Conservation (phyloP, 192 early-diverging fungal species). For the Martensiomyces pterosporus region DNA sequence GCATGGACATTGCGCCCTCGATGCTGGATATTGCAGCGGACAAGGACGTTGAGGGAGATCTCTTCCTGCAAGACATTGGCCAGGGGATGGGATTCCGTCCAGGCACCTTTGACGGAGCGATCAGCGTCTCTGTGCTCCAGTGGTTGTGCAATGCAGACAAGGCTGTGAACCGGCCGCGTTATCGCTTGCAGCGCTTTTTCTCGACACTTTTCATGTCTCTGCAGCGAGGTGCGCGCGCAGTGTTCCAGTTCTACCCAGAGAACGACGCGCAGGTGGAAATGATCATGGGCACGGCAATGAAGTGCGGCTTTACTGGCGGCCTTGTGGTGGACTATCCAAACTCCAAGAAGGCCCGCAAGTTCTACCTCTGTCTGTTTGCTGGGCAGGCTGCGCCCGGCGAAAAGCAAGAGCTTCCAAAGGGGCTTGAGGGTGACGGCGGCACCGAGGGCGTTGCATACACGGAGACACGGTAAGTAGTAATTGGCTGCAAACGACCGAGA, state of each 20-base stretch:
- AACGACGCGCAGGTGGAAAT: slow-evolving; percentile 92
- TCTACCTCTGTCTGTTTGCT: slow-evolving; percentile 93
- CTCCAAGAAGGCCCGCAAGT: slow-evolving; percentile 95
- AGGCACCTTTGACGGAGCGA: slow-evolving; percentile 94
- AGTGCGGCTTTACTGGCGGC: slow-evolving; percentile 94
- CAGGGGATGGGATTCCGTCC: slow-evolving; percentile 91
- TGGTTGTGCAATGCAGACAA: slow-evolving; percentile 99
- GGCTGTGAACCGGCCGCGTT: slow-evolving; percentile 75
- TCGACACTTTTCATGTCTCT: slow-evolving; percentile 87
- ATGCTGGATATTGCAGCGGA: slow-evolving; percentile 96
- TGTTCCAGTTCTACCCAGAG: slow-evolving; percentile 99
- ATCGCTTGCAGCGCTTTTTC: slow-evolving; percentile 86
- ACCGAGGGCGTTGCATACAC: slow-evolving; percentile 28
- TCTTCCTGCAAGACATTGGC: slow-evolving; percentile 94
- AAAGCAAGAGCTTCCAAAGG: slow-evolving; percentile 40
- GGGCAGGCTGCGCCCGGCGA: slow-evolving; percentile 58
- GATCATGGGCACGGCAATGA: slow-evolving; percentile 82
- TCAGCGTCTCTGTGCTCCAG: slow-evolving; percentile 93
- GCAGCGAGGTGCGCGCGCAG: slow-evolving; percentile 80
- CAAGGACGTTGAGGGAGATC: slow-evolving; percentile 88
- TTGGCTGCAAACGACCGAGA: not conserved
- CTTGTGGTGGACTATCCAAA: slow-evolving; percentile 95
- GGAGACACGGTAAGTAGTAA: slow-evolving; percentile 25
- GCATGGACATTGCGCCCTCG: slow-evolving; percentile 88
- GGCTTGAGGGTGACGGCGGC: slow-evolving; percentile 24